A percentile compares a stretch with the other conserved stretches of the same genome.
These are phyloP conservation scores for Leccinum angustisporum DNA, from an alignment of 1,284 basidiomycete species.

Conservation along the genomic window DNA sequence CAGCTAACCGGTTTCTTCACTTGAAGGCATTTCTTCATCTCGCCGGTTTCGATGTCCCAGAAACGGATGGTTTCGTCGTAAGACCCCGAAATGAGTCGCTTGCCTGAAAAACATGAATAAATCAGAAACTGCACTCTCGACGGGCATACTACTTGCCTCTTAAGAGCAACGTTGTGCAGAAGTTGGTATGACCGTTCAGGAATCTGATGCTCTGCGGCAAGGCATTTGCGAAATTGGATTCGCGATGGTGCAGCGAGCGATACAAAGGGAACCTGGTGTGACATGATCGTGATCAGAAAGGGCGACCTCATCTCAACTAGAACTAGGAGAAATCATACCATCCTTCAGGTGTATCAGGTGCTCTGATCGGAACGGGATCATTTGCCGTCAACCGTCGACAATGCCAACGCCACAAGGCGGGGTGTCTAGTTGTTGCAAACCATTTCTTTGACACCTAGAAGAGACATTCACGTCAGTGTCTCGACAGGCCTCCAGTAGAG, in stretches of 20 bases:
- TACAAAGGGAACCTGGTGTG: conserved; percentile 70
- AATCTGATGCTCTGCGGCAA: conserved; percentile 77
- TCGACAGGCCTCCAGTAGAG: conserved; percentile 4
- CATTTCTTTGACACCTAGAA: conserved; percentile 74
- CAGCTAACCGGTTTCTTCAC: conserved; percentile 89
- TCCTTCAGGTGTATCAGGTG: conserved; percentile 63
- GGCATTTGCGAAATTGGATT: conserved; percentile 79
- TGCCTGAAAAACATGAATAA: conserved; percentile 39
- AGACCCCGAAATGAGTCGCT: conserved; percentile 82
- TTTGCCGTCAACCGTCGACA: conserved; percentile 71
- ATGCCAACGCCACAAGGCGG: conserved; percentile 77
- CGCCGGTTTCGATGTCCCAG: conserved; percentile 82
- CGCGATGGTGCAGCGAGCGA: conserved; percentile 79
- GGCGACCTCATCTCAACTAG: neutral
- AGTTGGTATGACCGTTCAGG: conserved; percentile 83
- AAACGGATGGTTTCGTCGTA: conserved; percentile 90
- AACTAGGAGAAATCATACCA: conserved; percentile 49
- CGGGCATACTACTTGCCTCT: conserved; percentile 44
- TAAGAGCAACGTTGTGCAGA: conserved; percentile 82
- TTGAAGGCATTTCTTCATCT: conserved; percentile 77
- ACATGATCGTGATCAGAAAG: neutral
- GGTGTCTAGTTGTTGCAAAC: conserved; percentile 66
- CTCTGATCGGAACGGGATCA: conserved; percentile 67
- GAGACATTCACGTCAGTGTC: conserved; percentile 11
- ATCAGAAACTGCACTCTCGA: neutral